Base-by-base conservation (phyloP, 257 asterid genomes). In the Fraxinus pennsylvanica region DNA sequence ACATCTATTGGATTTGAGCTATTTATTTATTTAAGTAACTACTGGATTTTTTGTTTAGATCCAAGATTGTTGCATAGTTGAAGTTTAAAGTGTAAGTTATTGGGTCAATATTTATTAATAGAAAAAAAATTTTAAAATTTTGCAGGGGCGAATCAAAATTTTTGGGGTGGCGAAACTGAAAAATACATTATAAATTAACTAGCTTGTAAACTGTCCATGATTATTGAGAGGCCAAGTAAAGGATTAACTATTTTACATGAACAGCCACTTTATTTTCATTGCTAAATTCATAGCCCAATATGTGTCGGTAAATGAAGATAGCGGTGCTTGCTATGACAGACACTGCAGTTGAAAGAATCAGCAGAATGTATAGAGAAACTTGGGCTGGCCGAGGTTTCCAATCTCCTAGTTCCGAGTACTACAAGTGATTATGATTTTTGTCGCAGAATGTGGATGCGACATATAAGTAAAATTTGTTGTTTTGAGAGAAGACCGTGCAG, bases 391-490 rank as follows among this genome's bases (percentile, higher is more conserved):
- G 74, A 13, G 91, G 86, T 70, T 87, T 86, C 33, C 89, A 92
- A 32, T 89, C 92, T 76, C 90, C 94, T 1, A 88, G 84, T 45
- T 86, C 41, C 87, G 85, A 71, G 89, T 86, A 50, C 92, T 88
- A 19, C 71, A 83, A 79, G 33, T 29, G 19, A 29, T 29, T 29
- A 14, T 30, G 21, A 71, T 7, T 68, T 45, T 59, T 29, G 1
- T 59, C 13, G 21, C 68, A 22, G 68, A 66, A 15, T 21, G 6
- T 63, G 13, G 4, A 54, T 4, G 3, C 38, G 22, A 41, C 13
- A 15, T 63, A 14, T 75, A 54, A 19, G 25, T 21, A n/a, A 57
- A 21, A 47, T 5, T 32, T 65, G 4, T 52, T 8, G 33, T 32
- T 36, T 72, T 9, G 50, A 69, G 74, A 59, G 30, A 86, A 67